Evolutionary conservation across 2,329 filamentous ascomycete species (phyloP).

Genomic region (Elsinoe australis): DNA sequence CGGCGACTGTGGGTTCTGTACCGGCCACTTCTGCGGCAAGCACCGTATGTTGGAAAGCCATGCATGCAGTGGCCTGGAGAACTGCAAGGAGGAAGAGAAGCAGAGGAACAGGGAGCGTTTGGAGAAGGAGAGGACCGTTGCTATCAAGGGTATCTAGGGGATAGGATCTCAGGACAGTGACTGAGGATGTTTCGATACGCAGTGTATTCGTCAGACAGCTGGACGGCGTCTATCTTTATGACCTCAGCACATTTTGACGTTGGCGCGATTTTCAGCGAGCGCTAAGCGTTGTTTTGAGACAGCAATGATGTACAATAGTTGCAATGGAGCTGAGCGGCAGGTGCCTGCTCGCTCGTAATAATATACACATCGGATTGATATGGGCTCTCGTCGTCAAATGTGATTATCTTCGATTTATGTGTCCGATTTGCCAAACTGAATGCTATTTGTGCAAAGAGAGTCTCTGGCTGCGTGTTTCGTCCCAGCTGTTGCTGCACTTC

Average conservation of each 20-base stretch:
- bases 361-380: background rate
- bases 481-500: no score
- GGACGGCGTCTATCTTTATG: background rate
- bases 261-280: constrained; percentile 11
- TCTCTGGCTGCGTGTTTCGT: no score
- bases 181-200: background rate
- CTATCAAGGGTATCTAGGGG: constrained; percentile 80
- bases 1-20: constrained; percentile 92
- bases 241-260: background rate
- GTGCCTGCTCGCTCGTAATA: constrained; percentile 16
- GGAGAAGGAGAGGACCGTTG: constrained; percentile 84
- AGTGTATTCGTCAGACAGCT: background rate
- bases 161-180: background rate
- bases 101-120: constrained; percentile 89
- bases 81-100: constrained; percentile 96
- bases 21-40: constrained; percentile 88
- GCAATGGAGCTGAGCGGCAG: constrained; percentile 16
- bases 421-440: no score
- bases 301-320: constrained; percentile 18
- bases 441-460: no score
- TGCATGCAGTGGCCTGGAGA: constrained; percentile 84
- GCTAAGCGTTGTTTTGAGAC: constrained; percentile 12
- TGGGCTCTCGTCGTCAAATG: background rate
- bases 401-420: no score
- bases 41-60: constrained; percentile 92